Conservation (phyloP, 495 filamentous ascomycete species). For the Talaromyces wortmannii region DNA sequence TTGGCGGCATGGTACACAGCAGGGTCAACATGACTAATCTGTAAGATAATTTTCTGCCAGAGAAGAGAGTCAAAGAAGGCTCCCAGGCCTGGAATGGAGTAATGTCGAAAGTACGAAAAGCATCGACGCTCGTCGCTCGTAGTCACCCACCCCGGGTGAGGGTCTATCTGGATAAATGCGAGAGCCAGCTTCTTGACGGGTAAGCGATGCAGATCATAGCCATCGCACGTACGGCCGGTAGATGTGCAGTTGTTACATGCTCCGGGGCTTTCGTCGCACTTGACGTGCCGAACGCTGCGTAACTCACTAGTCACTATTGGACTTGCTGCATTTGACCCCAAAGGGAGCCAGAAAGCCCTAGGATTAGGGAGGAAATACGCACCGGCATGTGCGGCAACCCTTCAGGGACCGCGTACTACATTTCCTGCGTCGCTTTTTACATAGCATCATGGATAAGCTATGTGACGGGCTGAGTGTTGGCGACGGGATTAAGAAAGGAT, state of each 20-base stretch:
- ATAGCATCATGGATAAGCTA: too few relatives aligned
- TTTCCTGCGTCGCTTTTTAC: too few relatives aligned
- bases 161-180: background rate
- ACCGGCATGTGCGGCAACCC: too few relatives aligned
- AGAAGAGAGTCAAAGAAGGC: slow-evolving; percentile 13
- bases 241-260: slow-evolving; percentile 9
- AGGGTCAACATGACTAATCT: slow-evolving; percentile 11
- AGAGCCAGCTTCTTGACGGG: slow-evolving; percentile 2
- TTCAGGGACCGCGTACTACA: too few relatives aligned
- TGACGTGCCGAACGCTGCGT: slow-evolving; percentile 10
- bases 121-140: slow-evolving; percentile 19
- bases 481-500: too few relatives aligned
- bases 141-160: slow-evolving; percentile 7
- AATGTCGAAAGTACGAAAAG: slow-evolving; percentile 13
- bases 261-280: slow-evolving; percentile 16
- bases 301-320: background rate
- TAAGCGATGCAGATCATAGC: slow-evolving; percentile 6
- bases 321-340: too few relatives aligned
- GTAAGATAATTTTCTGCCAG: slow-evolving; percentile 13
- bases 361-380: too few relatives aligned
- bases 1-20: slow-evolving; percentile 19
- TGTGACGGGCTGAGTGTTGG: too few relatives aligned
- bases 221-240: slow-evolving; percentile 7
- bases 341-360: too few relatives aligned
- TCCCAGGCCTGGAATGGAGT: slow-evolving; percentile 8